phyloP scores from a whole-genome alignment of 768 basidiomycete genomes.

The Peribolospora baueri region DNA sequence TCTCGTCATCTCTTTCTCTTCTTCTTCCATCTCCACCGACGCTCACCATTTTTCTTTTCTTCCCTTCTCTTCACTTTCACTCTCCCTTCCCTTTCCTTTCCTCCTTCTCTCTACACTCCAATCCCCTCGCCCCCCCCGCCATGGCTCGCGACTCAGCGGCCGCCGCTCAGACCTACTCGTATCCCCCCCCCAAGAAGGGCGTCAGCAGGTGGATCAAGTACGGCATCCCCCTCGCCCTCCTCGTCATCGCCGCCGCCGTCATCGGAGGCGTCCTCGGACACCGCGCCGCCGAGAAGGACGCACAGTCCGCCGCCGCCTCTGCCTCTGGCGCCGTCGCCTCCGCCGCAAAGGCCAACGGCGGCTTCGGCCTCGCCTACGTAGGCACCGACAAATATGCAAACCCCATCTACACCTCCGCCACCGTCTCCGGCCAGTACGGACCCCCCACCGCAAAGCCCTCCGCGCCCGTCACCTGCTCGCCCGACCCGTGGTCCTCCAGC shows the following conservation, averaged over 20 bases:
- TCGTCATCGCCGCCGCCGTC: slow-evolving; percentile 24
- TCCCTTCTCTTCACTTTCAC: not conserved
- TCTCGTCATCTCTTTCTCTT: too few relatives aligned
- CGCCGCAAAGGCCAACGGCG: slow-evolving; percentile 52
- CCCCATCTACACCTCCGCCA: slow-evolving; percentile 32
- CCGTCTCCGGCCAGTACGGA: slow-evolving; percentile 26
- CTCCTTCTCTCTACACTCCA: not conserved
- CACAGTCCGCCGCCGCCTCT: slow-evolving; percentile 28
- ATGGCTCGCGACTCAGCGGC: not conserved
- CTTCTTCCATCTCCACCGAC: not conserved
- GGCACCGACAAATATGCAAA: slow-evolving; percentile 18
- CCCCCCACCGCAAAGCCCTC: slow-evolving; percentile 25
- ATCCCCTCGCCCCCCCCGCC: not conserved
- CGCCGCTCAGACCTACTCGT: not conserved
- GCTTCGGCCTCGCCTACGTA: slow-evolving; percentile 60
- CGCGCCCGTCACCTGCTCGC: slow-evolving; percentile 42
- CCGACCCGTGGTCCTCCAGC: slow-evolving; percentile 41
- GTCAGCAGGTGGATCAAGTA: slow-evolving; percentile 33
- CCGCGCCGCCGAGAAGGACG: slow-evolving; percentile 27
- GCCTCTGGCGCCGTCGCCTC: slow-evolving; percentile 38
- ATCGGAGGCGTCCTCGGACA: slow-evolving; percentile 56
- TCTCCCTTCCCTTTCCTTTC: not conserved
- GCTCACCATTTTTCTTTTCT: not conserved
- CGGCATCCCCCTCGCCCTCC: slow-evolving; percentile 13
- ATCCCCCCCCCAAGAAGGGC: slow-evolving; percentile 25